These are phyloP conservation scores for Steccherinum ochraceum DNA, from an alignment of 768 basidiomycete genomes.

Conservation along the genomic window DNA sequence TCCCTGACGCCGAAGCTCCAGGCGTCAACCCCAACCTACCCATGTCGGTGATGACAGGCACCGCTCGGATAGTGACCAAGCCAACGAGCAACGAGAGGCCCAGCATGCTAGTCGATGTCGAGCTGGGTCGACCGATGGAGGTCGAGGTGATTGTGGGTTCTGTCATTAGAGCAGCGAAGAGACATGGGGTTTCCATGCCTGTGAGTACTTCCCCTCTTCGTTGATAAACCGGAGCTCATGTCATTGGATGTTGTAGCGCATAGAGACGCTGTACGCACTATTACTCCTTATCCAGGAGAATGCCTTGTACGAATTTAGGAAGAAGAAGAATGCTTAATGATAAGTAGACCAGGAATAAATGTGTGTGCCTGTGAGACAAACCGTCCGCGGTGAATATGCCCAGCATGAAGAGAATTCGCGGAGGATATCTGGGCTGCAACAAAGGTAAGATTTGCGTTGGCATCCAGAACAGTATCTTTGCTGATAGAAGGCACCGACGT, in stretches of 20 bases:
- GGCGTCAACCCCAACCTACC: conserved; percentile 36
- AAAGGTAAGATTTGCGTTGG: too few relatives aligned
- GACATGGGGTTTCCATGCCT: conserved; percentile 38
- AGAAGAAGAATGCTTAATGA: too few relatives aligned
- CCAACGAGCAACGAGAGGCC: conserved; percentile 43
- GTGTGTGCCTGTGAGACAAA: neutral
- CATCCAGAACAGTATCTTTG: too few relatives aligned
- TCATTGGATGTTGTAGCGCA: conserved; percentile 32
- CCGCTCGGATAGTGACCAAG: conserved; percentile 30
- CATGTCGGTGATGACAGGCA: conserved; percentile 32
- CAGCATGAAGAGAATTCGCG: too few relatives aligned
- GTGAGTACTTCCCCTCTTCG: conserved; percentile 30
- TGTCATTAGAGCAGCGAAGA: conserved; percentile 46
- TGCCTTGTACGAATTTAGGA: conserved; percentile 19
- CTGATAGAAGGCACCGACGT: too few relatives aligned
- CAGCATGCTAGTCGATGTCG: conserved; percentile 59
- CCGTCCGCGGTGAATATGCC: too few relatives aligned
- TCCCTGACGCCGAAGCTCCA: conserved; percentile 40
- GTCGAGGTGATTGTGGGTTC: conserved; percentile 63
- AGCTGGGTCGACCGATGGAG: conserved; percentile 53
- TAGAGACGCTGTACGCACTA: conserved; percentile 55
- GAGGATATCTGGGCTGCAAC: too few relatives aligned
- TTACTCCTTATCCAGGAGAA: conserved; percentile 59
- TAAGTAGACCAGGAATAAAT: too few relatives aligned
- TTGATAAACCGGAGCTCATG: neutral